These are phyloP conservation scores for Casuarina equisetifolia DNA, from an alignment of 306 rosid genomes.

Conservation along the genomic window DNA sequence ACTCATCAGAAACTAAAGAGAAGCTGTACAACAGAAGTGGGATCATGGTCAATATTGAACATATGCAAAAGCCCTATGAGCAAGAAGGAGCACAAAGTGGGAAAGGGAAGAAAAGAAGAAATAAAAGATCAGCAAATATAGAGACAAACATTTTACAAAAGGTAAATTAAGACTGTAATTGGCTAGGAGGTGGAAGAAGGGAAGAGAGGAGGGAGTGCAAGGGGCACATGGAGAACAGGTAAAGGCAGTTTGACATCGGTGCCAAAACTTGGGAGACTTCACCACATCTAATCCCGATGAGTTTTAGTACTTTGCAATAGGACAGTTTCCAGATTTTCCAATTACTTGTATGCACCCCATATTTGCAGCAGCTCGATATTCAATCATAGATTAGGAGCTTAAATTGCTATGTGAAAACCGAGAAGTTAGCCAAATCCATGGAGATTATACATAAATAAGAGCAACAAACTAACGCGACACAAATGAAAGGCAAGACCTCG, in stretches of 20 bases:
- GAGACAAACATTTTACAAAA: neutral
- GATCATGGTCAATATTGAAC: neutral
- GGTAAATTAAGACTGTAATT: neutral
- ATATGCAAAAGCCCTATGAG: neutral
- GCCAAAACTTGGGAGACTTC: neutral
- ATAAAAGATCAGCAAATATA: neutral
- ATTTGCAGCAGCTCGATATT: neutral
- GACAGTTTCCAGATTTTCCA: neutral
- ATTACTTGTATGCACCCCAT: neutral
- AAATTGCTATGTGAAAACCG: neutral
- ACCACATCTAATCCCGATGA: neutral
- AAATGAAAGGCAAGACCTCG: neutral
- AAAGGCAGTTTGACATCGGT: no score
- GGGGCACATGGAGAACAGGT: neutral
- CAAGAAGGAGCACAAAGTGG: neutral
- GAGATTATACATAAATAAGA: neutral
- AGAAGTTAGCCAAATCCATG: neutral
- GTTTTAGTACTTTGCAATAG: neutral
- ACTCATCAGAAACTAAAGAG: neutral
- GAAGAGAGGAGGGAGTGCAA: no score
- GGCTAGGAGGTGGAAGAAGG: neutral
- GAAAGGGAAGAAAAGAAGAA: neutral
- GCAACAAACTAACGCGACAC: neutral
- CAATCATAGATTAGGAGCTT: neutral
- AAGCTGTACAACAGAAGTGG: neutral